Base-by-base conservation (phyloP, 1,139 yeast genomes). In the Suhomyces bribrorum region DNA sequence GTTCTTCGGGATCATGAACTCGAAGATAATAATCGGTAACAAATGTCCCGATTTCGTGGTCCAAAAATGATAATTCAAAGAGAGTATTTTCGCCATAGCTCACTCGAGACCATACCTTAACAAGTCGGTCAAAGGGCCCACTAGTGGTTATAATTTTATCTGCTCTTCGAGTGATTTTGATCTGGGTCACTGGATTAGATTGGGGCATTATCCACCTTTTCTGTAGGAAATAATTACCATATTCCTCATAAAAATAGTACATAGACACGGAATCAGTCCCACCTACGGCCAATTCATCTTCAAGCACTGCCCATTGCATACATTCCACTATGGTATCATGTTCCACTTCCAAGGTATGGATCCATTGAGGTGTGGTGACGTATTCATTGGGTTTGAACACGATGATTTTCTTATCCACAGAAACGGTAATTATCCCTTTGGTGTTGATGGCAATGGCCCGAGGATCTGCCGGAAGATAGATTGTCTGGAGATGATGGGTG, bases 81-180 rank as follows among this genome's bases (percentile, higher is more conserved):
- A 81, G 71, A 4, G 86, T 76, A 40, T 77, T 75, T 16, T 79
- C 83, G 9, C 86, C 92, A 52, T 82, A 86, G 9, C 84, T 77
- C 4, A 82, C 68, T 32, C 97, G 67, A 35, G 82, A 73, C 96
- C 96, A 90, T 4, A 89, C 72, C 54, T 86, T 87, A 24, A 86
- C 80, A 11, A 83, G 64, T 34, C 74, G 68, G 55, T 87, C 96
- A 53, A 74, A 77, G 32, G 64, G 64, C 0, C 83, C 81, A 32
- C 78, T 72, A 35, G 84, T 75, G 11, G 64, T 52, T 4, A 90
- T 83, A 17, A 90, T 78, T 34, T 82, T 67, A 41, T 76, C 77
- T 0, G 88, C 79, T 47, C 83, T 83, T 16, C 77, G 79, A 0
- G 94, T 79, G 31, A 83, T 76, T 26, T 67, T 64, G 5, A 81